These are phyloP conservation scores for Phytophthora meadii DNA, from an alignment of 352 stramenopile genomes.

Conservation along the genomic window DNA sequence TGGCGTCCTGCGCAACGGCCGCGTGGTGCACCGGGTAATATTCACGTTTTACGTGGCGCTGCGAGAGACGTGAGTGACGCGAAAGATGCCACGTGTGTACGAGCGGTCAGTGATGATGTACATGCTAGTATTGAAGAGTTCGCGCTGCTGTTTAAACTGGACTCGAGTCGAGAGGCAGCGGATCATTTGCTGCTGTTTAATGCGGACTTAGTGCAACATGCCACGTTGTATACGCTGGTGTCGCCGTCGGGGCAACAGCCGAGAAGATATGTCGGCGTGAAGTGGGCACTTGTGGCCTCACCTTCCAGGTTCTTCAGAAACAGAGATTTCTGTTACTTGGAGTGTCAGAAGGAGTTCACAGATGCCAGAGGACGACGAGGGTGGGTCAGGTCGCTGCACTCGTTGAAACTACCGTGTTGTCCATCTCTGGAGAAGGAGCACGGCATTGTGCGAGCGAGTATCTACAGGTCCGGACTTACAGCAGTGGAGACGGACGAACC, in stretches of 20 bases:
- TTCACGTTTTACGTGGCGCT: constrained; percentile 63
- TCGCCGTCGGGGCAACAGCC: constrained; percentile 74
- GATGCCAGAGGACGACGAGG: constrained; percentile 62
- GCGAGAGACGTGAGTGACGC: constrained; percentile 43
- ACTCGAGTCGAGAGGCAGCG: constrained; percentile 63
- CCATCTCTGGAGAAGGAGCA: constrained; percentile 57
- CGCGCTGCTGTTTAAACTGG: constrained; percentile 82
- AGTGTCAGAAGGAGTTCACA: constrained; percentile 87
- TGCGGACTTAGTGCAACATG: constrained; percentile 72
- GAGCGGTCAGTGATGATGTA: constrained; percentile 66
- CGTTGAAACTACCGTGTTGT: constrained; percentile 63
- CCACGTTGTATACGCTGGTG: constrained; percentile 80
- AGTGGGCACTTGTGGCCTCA: constrained; percentile 83
- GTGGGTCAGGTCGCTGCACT: constrained; percentile 67
- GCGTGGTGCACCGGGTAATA: constrained; percentile 40
- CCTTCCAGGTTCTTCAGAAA: constrained; percentile 77
- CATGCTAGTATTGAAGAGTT: constrained; percentile 88
- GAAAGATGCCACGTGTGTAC: constrained; percentile 65
- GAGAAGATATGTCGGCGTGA: constrained; percentile 79
- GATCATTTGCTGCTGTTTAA: constrained; percentile 85
- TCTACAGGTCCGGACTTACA: constrained; percentile 83
- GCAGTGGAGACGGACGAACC: constrained; percentile 79
- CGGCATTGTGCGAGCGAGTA: constrained; percentile 76
- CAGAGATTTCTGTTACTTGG: constrained; percentile 86
- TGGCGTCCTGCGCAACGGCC: constrained; percentile 58